Conservation (phyloP, 495 filamentous ascomycete species). For the Trichoderma virens region DNA sequence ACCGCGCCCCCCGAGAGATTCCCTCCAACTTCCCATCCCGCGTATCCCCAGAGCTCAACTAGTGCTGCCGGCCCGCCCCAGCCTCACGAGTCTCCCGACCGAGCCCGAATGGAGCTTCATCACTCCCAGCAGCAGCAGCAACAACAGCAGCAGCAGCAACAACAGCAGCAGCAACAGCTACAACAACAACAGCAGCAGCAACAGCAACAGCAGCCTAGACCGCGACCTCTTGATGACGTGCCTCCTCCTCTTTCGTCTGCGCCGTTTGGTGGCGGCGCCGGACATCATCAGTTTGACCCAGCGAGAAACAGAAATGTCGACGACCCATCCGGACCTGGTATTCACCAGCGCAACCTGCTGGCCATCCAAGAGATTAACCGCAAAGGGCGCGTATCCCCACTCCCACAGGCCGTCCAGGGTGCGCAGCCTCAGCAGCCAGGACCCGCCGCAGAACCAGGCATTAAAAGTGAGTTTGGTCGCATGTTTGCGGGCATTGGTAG, state of each 20-base stretch:
- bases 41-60: constrained; percentile 32
- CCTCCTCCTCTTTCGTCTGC: constrained; percentile 38
- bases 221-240: constrained; percentile 28
- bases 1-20: constrained; percentile 40
- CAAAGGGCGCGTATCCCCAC: constrained; percentile 61
- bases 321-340: constrained; percentile 45
- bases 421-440: constrained; percentile 72
- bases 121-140: constrained; percentile 33
- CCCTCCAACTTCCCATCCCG: constrained; percentile 32
- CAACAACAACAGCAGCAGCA: constrained; percentile 28
- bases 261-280: constrained; percentile 19
- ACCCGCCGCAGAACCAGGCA: constrained; percentile 68
- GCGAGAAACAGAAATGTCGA: constrained; percentile 43
- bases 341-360: constrained; percentile 42
- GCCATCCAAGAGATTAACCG: constrained; percentile 58
- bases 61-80: constrained; percentile 32
- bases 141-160: constrained; percentile 25
- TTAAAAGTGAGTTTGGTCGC: constrained; percentile 85
- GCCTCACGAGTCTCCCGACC: constrained; percentile 44
- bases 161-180: constrained; percentile 26
- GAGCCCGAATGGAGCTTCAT: constrained; percentile 27
- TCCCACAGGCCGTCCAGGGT: constrained; percentile 88
- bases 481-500: constrained; percentile 90
- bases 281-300: constrained; percentile 27
- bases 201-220: constrained; percentile 27